Percentiles rank a stretch among this genome's conserved stretches.
Conservation (phyloP, 1,284 basidiomycete species). For the Cutaneotrichosporon spelunceum region DNA sequence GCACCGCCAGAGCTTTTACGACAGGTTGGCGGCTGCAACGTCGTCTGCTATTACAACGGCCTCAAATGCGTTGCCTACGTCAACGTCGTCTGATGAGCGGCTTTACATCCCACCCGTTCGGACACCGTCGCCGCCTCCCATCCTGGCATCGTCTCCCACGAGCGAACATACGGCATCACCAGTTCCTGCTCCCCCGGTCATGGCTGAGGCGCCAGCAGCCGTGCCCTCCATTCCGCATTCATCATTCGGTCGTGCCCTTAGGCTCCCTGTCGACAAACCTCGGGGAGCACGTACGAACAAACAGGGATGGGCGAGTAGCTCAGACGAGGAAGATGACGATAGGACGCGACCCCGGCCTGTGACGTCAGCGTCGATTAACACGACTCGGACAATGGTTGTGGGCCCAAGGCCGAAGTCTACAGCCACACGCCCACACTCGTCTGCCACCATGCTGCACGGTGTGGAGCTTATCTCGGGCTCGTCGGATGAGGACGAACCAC, state of each 20-base stretch:
- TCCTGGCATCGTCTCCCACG: conserved; percentile 8
- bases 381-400: neutral
- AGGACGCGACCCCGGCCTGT: conserved; percentile 9
- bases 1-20: conserved; percentile 20
- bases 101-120: conserved; percentile 19
- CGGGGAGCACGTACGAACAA: neutral
- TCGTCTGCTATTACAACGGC: conserved; percentile 9
- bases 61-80: neutral
- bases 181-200: conserved; percentile 13
- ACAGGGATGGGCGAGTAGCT: conserved; percentile 24
- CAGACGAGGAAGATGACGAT: conserved; percentile 22
- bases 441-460: neutral
- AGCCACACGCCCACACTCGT: neutral
- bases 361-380: neutral
- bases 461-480: conserved; percentile 3
- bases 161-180: conserved; percentile 23
- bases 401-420: neutral
- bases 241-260: conserved; percentile 21
- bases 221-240: conserved; percentile 20
- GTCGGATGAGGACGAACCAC: conserved; percentile 23
- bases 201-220: conserved; percentile 13
- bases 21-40: conserved; percentile 17
- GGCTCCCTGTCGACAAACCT: conserved; percentile 8
- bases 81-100: neutral
- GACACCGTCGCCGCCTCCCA: conserved; percentile 11